Evolutionary conservation across 2,329 filamentous ascomycete genomes (phyloP).

Genomic region (Penicillium sp.): DNA sequence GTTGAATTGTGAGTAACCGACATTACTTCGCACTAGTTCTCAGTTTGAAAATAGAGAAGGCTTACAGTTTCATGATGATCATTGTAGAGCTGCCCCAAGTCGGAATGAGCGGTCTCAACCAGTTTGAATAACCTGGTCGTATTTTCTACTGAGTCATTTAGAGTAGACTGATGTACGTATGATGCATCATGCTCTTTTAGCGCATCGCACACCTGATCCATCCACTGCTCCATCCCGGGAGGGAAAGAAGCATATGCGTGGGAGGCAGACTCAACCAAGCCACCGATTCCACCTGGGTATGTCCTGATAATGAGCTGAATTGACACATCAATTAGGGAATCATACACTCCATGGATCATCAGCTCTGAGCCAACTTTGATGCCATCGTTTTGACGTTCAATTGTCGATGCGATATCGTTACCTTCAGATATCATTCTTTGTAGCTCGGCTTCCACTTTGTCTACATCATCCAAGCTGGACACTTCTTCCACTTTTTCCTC

Average conservation of each 20-base stretch:
- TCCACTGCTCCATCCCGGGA: neutral
- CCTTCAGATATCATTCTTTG: neutral
- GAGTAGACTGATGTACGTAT: neutral
- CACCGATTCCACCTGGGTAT: neutral
- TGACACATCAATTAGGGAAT: neutral
- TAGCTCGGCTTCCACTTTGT: neutral
- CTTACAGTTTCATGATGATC: neutral
- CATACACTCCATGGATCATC: neutral
- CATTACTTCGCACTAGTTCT: neutral
- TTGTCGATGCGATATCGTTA: neutral
- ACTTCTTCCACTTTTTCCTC: neutral
- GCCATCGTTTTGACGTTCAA: neutral
- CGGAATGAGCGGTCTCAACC: neutral
- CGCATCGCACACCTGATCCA: neutral
- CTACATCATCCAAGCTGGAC: neutral
- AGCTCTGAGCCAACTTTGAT: neutral
- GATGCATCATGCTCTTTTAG: neutral
- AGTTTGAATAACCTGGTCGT: neutral
- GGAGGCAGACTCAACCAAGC: neutral
- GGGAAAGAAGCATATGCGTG: neutral
- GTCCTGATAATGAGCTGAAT: neutral
- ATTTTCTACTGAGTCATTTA: neutral
- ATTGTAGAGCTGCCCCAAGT: neutral
- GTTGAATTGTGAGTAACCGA: neutral
- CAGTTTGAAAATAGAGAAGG: neutral